A percentile compares a stretch with the other conserved stretches of the same genome.
Conservation (phyloP, 139 green algal genomes). For the Gonium pectorale region DNA sequence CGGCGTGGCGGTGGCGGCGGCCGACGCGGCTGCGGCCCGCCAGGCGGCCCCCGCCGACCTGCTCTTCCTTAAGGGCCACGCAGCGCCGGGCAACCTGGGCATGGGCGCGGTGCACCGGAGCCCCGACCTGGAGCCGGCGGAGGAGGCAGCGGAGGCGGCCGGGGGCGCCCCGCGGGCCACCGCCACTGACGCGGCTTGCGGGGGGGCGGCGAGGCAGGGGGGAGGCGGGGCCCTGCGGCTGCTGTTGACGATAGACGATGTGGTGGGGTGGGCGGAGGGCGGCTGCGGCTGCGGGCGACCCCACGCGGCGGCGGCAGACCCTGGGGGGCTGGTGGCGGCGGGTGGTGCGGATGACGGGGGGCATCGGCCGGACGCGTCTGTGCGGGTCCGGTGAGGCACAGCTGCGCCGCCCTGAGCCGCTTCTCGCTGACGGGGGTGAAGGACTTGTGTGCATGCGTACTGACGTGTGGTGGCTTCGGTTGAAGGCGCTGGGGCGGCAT, state of each 20-base stretch:
- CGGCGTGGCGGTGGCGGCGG: slow-evolving; percentile 34
- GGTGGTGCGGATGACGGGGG: not conserved
- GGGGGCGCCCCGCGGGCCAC: not conserved
- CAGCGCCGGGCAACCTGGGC: slow-evolving; percentile 39
- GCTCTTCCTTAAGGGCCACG: slow-evolving; percentile 60
- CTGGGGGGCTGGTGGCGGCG: not conserved
- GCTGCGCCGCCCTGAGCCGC: too few species aligned
- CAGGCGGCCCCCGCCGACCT: slow-evolving; percentile 45
- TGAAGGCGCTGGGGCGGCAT: too few species aligned
- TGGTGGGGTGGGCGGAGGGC: not conserved
- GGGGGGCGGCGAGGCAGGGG: not conserved
- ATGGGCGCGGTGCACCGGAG: slow-evolving; percentile 49
- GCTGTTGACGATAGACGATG: slow-evolving; percentile 54
- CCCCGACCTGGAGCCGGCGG: not conserved
- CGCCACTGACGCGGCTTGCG: not conserved
- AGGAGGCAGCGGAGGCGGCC: not conserved
- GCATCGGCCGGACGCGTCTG: slow-evolving; percentile 4
- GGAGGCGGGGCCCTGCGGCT: slow-evolving; percentile 18
- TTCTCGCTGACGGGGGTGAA: too few species aligned
- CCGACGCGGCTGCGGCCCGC: slow-evolving; percentile 29
- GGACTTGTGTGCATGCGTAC: too few species aligned
- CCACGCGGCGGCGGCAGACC: not conserved
- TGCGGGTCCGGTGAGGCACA: not conserved
- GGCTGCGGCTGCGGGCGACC: not conserved
- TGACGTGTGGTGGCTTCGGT: too few species aligned